Evolutionary conservation across 2,329 filamentous ascomycete species (phyloP), one percentile per base, ranked within the genome.

Genomic region (Ophiostoma australiae): DNA sequence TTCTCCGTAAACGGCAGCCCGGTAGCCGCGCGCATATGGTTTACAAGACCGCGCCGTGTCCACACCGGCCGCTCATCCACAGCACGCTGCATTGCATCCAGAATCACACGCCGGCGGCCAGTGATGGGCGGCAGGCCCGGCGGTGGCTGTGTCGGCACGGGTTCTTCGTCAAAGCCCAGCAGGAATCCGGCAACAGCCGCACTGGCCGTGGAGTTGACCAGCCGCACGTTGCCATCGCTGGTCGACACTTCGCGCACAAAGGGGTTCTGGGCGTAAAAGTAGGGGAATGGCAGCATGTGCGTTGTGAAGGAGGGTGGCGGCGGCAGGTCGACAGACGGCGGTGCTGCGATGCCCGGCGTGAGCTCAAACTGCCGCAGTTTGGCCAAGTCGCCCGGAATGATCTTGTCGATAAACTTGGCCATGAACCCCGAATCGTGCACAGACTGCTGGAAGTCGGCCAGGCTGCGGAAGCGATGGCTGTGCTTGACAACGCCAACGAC

Each of bases 391-490:
- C 91, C 89, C 1, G 90, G 86, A 7, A 95, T 80, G 35, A 96
- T 83, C 70, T 90, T 87, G 2, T 93, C 84, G 69, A 87, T 85
- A 71, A 97, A 88, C 72, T 89, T 87, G 41, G 85, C 84, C 76
- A 93, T 88, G 78, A 96, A 92, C 0, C 86, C 82, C 66, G 90
- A 90, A 48, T 86, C 84, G 17, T 84, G 84, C 69, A 90, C 89
- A 31, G 91, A 88, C 80, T 90, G 94, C 76, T 96, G 92, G 77
- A 96, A 96, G 79, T 98, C 94, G 10, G 93, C 90, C 74, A 97
- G 84, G 41, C 86, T 89, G 78, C 94, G 87, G 79, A 96, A 99
- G 52, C 94, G 88, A 82, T 98, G 93, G 0, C 91, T 95, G 75
- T 92, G 88, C 70, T 89, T 87, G 73, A 97, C 86, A 27, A 88